A percentile compares a stretch with the other conserved stretches of the same genome.
Conservation (phyloP, 768 basidiomycete species). For the Tephrocybe sp. region DNA sequence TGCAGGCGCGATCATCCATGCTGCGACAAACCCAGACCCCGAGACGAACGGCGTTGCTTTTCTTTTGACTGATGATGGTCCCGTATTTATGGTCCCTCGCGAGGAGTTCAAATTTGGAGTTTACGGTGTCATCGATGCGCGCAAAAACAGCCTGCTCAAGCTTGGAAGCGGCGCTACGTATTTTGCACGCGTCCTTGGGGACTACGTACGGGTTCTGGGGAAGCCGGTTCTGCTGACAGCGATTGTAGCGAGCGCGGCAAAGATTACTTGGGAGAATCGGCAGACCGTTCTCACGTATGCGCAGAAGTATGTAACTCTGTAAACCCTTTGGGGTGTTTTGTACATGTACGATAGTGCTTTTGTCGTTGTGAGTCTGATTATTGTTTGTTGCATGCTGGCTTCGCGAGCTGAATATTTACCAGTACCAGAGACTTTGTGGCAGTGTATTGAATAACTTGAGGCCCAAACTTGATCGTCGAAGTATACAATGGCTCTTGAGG, state of each 20-base stretch:
- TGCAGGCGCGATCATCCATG: conserved; percentile 50
- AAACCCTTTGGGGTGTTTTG: background rate
- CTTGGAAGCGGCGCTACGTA: conserved; percentile 23
- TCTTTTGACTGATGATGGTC: conserved; percentile 48
- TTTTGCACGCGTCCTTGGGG: conserved; percentile 26
- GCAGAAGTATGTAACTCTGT: conserved; percentile 11
- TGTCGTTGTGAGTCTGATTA: no score
- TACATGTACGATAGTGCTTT: background rate
- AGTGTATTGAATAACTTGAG: no score
- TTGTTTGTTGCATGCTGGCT: no score
- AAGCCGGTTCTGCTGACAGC: conserved; percentile 23
- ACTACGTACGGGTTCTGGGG: conserved; percentile 28
- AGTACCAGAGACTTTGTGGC: no score
- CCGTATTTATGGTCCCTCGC: conserved; percentile 42
- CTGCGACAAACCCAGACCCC: conserved; percentile 43
- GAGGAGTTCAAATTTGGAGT: conserved; percentile 50
- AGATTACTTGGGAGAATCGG: conserved; percentile 28
- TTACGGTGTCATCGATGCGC: conserved; percentile 49
- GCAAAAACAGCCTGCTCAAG: conserved; percentile 31
- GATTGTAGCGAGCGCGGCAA: conserved; percentile 20
- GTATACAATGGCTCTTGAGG: no score
- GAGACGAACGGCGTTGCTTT: conserved; percentile 45
- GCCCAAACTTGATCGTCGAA: no score
- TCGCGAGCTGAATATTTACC: no score
- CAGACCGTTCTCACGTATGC: conserved; percentile 14